Evolutionary conservation across 345 rosid species (phyloP).

Genomic region (Euphorbia tirucalli): DNA sequence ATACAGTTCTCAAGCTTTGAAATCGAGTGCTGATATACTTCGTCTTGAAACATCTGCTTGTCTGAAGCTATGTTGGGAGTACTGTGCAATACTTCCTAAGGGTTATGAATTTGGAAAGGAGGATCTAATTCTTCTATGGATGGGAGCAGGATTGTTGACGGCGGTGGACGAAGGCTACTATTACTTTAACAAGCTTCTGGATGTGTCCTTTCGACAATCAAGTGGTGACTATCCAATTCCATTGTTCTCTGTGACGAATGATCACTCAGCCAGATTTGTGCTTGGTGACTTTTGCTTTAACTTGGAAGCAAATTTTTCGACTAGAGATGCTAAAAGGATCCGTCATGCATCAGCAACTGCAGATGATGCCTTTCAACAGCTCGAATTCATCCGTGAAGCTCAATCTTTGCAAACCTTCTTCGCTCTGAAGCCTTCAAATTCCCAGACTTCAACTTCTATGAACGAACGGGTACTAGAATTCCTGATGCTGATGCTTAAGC

Average conservation of each 20-base stretch:
- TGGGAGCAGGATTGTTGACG: not conserved
- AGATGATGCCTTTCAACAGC: not conserved
- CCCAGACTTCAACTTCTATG: not conserved
- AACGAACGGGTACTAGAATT: not conserved
- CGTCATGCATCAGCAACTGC: not conserved
- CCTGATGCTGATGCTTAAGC: not conserved
- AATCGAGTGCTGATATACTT: too few species aligned
- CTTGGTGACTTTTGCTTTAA: not conserved
- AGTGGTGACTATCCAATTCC: too few species aligned
- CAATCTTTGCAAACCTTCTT: not conserved
- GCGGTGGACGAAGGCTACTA: not conserved
- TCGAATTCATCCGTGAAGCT: not conserved
- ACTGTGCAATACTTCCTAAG: not conserved
- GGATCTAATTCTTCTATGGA: constrained; percentile 1
- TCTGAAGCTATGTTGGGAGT: not conserved
- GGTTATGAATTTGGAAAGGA: not conserved
- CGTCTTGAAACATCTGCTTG: too few species aligned
- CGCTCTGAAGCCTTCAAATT: not conserved
- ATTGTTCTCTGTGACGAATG: not conserved
- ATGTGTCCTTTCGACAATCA: not conserved
- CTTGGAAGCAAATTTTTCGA: not conserved
- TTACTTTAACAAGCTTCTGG: not conserved
- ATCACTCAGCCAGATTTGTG: not conserved
- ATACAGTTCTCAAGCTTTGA: not conserved
- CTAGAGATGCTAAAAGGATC: not conserved